Base-by-base conservation (phyloP, 2,329 filamentous ascomycete genomes). In the Aspergillaceae sp. region DNA sequence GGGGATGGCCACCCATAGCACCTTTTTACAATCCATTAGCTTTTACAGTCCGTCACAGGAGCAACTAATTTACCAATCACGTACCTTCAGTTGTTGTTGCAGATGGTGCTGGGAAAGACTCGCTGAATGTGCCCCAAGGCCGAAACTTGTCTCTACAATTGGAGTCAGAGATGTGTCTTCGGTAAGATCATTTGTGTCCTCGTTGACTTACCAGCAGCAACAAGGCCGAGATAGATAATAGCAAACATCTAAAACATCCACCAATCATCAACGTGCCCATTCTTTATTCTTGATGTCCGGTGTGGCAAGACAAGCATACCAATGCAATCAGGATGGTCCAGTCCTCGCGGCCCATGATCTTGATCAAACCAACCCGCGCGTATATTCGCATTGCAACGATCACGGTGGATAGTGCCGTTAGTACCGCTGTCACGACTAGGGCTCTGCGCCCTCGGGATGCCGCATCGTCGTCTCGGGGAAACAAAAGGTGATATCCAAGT, bases 311-410 rank as follows among this genome's bases (percentile, higher is more conserved):
- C 34, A 5, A 11, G 41, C 56, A 29, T 48, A 62, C 55, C 51
- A 63, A 29, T 41, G 61, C 56, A 11, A 51, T 41, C 4, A 63
- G 9, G 47, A 64, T 61, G n/a, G 52, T 55, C 53, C 56, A 63
- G 45, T 64, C 61, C 44, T 64, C 61, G n/a, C 56, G 59, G n/a
- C 61, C 61, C 29, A 53, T 61, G n/a, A 56, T 44, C 40, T 62
- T 63, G 52, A 63, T 57, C 45, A 64, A 41, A 1, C 58, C 55
- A 10, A 57, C 30, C 34, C 61, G 52, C 8, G 61, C 57, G 41
- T 54, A 61, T 8, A 63, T 45, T 3, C 61, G 58, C 56, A 64
- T 56, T 3, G 47, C 52, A n/a, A 63, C 60, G 28, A 59, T 46
- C 3, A 61, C 7, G 3, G 49, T 41, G 2, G 60, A 55, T 5